Evolutionary conservation across 768 basidiomycete genomes (phyloP).

Genomic region (Hygrophorus russula): DNA sequence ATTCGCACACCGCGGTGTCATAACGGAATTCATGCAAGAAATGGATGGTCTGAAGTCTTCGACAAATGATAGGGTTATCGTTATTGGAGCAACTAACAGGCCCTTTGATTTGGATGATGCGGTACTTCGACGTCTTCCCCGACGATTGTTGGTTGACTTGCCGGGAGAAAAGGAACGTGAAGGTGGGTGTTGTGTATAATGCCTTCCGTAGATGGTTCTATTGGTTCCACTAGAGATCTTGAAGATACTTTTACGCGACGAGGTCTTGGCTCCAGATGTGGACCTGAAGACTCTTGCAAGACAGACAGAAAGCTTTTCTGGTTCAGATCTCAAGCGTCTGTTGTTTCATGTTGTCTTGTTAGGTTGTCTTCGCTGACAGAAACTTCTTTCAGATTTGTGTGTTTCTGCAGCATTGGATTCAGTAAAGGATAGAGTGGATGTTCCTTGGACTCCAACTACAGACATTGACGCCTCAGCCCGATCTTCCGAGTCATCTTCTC

Average conservation of each 20-base stretch:
- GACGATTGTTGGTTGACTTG: constrained; percentile 79
- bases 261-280: constrained; percentile 54
- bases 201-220: constrained; percentile 4
- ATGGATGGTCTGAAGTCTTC: constrained; percentile 89
- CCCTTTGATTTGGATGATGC: constrained; percentile 90
- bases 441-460: constrained; percentile 53
- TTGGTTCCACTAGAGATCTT: constrained; percentile 54
- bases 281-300: constrained; percentile 49
- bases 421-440: constrained; percentile 71
- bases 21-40: constrained; percentile 92
- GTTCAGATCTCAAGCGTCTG: constrained; percentile 91
- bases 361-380: background rate
- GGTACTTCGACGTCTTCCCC: constrained; percentile 78
- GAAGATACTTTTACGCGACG: constrained; percentile 78
- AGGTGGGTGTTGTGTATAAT: constrained; percentile 34
- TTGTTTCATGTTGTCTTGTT: constrained; percentile 6
- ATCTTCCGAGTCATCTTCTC: constrained; percentile 1
- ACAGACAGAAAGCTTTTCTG: constrained; percentile 80
- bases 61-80: constrained; percentile 70
- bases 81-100: constrained; percentile 91
- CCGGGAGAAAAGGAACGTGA: constrained; percentile 79
- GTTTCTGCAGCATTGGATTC: constrained; percentile 88
- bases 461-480: background rate
- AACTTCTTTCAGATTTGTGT: constrained; percentile 59
- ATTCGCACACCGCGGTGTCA: constrained; percentile 77